Percentiles rank a stretch among this genome's conserved stretches.
Conservation (phyloP, 257 asterid species). For the Rehmannia glutinosa region DNA sequence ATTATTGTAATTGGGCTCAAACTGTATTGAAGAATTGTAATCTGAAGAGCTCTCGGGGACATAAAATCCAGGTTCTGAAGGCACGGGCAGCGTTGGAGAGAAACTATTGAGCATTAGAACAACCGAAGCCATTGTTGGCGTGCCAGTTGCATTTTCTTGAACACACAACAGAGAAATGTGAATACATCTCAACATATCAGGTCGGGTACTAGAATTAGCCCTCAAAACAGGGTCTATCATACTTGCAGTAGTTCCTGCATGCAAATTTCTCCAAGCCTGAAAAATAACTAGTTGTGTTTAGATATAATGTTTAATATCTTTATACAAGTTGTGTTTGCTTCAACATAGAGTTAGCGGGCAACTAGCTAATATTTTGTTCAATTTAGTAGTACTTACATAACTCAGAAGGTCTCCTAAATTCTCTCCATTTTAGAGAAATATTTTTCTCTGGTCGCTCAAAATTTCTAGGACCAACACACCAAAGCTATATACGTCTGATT, state of each 20-base stretch:
- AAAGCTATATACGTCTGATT: slow-evolving; percentile 28
- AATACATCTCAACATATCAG: slow-evolving; percentile 26
- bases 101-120: slow-evolving; percentile 20
- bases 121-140: slow-evolving; percentile 28
- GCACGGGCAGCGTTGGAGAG: slow-evolving; percentile 8
- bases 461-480: slow-evolving; percentile 28
- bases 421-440: slow-evolving; percentile 9
- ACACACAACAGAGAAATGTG: slow-evolving; percentile 27
- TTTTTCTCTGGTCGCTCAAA: slow-evolving; percentile 14
- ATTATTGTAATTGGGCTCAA: too few species aligned
- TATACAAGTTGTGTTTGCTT: too few species aligned
- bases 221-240: slow-evolving; percentile 21
- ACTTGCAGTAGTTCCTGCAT: slow-evolving; percentile 5
- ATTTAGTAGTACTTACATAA: background rate
- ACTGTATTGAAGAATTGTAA: too few species aligned
- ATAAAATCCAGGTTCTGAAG: slow-evolving; percentile 17
- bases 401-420: slow-evolving; percentile 13
- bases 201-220: background rate
- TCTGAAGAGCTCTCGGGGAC: background rate
- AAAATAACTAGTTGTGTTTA: background rate
- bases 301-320: background rate
- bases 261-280: slow-evolving; percentile 32
- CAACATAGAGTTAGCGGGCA: too few species aligned
- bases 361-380: background rate
- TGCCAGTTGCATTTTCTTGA: slow-evolving; percentile 12